Percentiles rank a stretch among this genome's conserved stretches.
Conservation (phyloP, 371 early-diverging fungal species). For the Cokeromyces recurvatus region DNA sequence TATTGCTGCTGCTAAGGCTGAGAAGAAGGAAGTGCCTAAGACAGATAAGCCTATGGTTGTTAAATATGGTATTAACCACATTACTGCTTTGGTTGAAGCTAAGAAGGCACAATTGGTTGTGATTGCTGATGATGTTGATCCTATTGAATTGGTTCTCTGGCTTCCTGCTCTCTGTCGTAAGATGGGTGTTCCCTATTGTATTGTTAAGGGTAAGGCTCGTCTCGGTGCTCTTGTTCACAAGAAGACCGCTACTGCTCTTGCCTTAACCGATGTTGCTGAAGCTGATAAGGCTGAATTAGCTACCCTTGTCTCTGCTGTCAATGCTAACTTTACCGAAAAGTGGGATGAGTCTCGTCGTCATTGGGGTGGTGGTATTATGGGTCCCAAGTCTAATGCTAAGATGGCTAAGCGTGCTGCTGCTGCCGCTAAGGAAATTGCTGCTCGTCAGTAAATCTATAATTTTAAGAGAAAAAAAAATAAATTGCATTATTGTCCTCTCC, state of each 20-base stretch:
- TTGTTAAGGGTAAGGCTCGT: slow-evolving; percentile 97
- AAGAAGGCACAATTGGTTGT: slow-evolving; percentile 99
- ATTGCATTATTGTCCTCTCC: background rate
- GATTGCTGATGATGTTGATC: slow-evolving; percentile 99
- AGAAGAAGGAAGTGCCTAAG: slow-evolving; percentile 82
- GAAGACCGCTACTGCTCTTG: slow-evolving; percentile 98
- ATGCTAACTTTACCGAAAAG: slow-evolving; percentile 93
- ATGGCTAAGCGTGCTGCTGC: slow-evolving; percentile 74
- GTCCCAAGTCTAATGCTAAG: slow-evolving; percentile 84
- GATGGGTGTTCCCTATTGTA: slow-evolving; percentile 99
- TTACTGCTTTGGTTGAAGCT: slow-evolving; percentile 95
- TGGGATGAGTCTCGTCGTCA: slow-evolving; percentile 82
- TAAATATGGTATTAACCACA: slow-evolving; percentile 99
- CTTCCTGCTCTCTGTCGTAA: slow-evolving; percentile 99
- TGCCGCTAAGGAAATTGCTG: slow-evolving; percentile 63
- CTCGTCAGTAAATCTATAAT: slow-evolving; percentile 47
- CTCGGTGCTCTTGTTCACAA: slow-evolving; percentile 98
- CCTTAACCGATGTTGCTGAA: slow-evolving; percentile 90
- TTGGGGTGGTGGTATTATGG: slow-evolving; percentile 98
- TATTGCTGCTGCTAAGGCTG: slow-evolving; percentile 79
- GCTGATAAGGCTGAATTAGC: slow-evolving; percentile 95
- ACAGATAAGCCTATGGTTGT: slow-evolving; percentile 94
- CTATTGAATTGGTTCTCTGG: slow-evolving; percentile 98
- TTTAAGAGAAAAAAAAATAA: background rate
- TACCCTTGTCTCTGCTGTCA: slow-evolving; percentile 85